Evolutionary conservation across 1,139 yeast genomes (phyloP), one percentile per base, ranked within the genome.

Genomic region (Suhomyces anneliseae): DNA sequence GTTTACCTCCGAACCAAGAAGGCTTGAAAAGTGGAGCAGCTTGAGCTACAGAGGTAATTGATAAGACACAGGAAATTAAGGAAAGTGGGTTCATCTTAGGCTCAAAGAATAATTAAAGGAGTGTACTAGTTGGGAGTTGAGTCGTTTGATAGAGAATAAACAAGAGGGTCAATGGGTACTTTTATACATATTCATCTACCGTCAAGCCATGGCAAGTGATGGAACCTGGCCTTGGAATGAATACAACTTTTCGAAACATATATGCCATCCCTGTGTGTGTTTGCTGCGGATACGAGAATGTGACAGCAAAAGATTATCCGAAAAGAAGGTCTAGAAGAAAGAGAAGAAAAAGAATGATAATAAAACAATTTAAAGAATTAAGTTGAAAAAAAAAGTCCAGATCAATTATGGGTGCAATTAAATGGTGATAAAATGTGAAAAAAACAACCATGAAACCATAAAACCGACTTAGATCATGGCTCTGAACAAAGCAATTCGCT

Each of bases 21-120:
- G 8, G 15, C 11, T n/a, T 8, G 29, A 38, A 31, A 6, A 43
- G 15, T 12, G 50, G 50, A 8, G 42, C 40, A 27, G 47, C 43
- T 7, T 40, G 27, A 24, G 35, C 27, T 11, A 35, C 24, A 6
- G 43, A 37, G 34, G 43, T 24, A 8, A 41, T 34, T 10, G 34
- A 19, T 8, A 43, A 19, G 36, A 44, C 43, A 33, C 34, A 43
- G 40, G 44, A 19, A 24, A 47, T 35, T 29, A 47, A 41, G 39
- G 46, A 39, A 19, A 41, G 43, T 36, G 50, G 50, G 42, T 47
- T 47, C 50, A 47, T 47, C 40, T 40, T 43, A 15, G 41, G 31
- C 42, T 41, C 34, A 26, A 24, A 8, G 8, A 8, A 10, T 26
- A 15, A n/a, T 33, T 8, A 36, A 47, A 47, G 50, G 47, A 47